A percentile compares a stretch with the other conserved stretches of the same genome.
Conservation (phyloP, 305 asterid species). For the Striga hermonthica region DNA sequence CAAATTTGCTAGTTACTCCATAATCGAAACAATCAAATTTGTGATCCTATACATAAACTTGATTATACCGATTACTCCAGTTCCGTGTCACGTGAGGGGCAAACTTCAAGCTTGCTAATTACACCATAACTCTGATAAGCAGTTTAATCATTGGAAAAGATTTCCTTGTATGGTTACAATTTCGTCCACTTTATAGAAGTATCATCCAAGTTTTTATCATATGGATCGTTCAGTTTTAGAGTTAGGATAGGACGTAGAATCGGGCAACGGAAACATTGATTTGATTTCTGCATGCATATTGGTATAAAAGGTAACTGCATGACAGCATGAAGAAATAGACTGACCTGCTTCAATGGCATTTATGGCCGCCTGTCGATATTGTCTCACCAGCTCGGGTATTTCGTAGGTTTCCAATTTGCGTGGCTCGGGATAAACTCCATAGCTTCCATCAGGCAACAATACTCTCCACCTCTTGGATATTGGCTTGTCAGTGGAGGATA, state of each 20-base stretch:
- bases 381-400: constrained; percentile 55
- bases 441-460: constrained; percentile 69
- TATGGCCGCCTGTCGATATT: constrained; percentile 72
- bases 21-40: too few relatives aligned
- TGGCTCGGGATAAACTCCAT: constrained; percentile 67
- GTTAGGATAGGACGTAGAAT: neutral
- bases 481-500: constrained; percentile 77
- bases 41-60: too few relatives aligned
- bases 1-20: too few relatives aligned
- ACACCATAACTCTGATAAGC: neutral
- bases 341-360: constrained; percentile 93
- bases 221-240: too few relatives aligned
- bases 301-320: constrained; percentile 2
- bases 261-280: neutral
- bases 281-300: neutral
- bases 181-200: too few relatives aligned
- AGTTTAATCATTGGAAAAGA: too few relatives aligned
- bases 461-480: constrained; percentile 92
- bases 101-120: neutral
- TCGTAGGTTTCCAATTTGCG: constrained; percentile 51
- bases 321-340: constrained; percentile 10
- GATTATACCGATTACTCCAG: too few relatives aligned
- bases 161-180: too few relatives aligned
- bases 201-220: too few relatives aligned
- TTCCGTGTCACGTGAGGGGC: too few relatives aligned